A percentile compares a stretch with the other conserved stretches of the same genome.
Conservation (phyloP, 2,329 filamentous ascomycete species). For the Monosporascus sp. region DNA sequence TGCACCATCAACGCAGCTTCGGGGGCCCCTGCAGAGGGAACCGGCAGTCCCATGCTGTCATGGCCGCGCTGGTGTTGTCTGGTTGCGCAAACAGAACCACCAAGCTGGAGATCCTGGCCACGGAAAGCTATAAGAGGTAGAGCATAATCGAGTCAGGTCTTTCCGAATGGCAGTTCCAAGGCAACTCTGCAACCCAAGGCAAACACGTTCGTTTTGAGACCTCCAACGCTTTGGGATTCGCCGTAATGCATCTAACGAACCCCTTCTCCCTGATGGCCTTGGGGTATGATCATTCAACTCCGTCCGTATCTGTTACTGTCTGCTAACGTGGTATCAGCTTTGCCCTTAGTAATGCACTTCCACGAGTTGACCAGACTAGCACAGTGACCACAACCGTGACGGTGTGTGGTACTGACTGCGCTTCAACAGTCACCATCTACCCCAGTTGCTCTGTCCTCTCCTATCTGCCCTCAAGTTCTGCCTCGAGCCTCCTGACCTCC, state of each 20-base stretch:
- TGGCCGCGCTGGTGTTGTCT: slow-evolving; percentile 5
- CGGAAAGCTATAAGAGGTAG: slow-evolving; percentile 6
- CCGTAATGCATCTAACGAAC: slow-evolving; percentile 18
- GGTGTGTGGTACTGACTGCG: slow-evolving; percentile 20
- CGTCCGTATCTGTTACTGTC: neutral
- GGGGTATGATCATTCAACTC: slow-evolving; percentile 13
- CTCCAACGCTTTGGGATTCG: slow-evolving; percentile 4
- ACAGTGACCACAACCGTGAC: slow-evolving; percentile 22
- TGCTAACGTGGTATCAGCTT: slow-evolving; percentile 18
- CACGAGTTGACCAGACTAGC: slow-evolving; percentile 11
- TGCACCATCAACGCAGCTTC: slow-evolving; percentile 12
- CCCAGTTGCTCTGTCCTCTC: slow-evolving; percentile 14
- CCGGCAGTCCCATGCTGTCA: slow-evolving; percentile 7
- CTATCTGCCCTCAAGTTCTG: neutral
- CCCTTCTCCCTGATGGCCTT: slow-evolving; percentile 20
- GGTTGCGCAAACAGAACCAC: slow-evolving; percentile 7
- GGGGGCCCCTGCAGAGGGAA: slow-evolving; percentile 1
- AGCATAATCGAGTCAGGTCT: neutral
- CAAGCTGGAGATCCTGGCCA: neutral
- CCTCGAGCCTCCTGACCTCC: neutral
- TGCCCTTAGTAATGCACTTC: slow-evolving; percentile 14
- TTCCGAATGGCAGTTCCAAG: neutral
- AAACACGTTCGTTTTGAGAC: slow-evolving; percentile 20
- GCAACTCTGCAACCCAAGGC: slow-evolving; percentile 8
- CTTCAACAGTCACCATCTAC: slow-evolving; percentile 21